Conservation (phyloP, 257 asterid species). For the Solanum chiquidenum region DNA sequence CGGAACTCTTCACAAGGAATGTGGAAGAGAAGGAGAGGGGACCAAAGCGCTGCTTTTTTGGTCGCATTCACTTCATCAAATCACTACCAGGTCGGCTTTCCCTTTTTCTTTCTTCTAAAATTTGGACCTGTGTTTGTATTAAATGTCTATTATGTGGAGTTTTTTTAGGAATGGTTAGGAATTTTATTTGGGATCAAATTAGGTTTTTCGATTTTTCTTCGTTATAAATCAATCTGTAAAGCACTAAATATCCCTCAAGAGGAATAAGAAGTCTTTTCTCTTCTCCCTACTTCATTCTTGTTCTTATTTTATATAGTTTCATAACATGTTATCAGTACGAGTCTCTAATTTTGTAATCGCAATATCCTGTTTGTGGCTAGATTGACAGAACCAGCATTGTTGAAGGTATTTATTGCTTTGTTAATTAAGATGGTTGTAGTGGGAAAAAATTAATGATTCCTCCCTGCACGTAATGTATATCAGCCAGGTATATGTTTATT, state of each 20-base stretch:
- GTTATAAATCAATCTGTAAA: too few relatives aligned
- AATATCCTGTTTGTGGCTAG: too few relatives aligned
- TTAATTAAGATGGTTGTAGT: background rate
- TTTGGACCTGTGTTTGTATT: too few relatives aligned
- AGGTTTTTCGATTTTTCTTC: too few relatives aligned
- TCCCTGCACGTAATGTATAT: background rate
- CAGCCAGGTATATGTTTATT: background rate
- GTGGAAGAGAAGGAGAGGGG: background rate
- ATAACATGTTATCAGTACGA: too few relatives aligned
- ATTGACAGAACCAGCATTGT: too few relatives aligned
- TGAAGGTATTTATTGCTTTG: background rate
- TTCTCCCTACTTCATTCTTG: too few relatives aligned
- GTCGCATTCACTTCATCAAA: slow-evolving; percentile 21
- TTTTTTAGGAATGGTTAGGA: too few relatives aligned
- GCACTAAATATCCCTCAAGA: too few relatives aligned
- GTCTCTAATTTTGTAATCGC: background rate
- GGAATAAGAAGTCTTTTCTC: too few relatives aligned
- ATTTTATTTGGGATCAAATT: too few relatives aligned
- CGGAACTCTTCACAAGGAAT: background rate
- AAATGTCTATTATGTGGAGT: too few relatives aligned
- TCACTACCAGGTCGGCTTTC: background rate
- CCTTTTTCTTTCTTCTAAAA: background rate
- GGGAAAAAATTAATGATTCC: background rate
- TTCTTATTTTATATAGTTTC: background rate
- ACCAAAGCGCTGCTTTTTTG: slow-evolving; percentile 11